Percentiles rank a stretch among this genome's conserved stretches.
Evolutionary conservation across 805 yeast species (phyloP).

Genomic region (Wickerhamomyces queroliae): DNA sequence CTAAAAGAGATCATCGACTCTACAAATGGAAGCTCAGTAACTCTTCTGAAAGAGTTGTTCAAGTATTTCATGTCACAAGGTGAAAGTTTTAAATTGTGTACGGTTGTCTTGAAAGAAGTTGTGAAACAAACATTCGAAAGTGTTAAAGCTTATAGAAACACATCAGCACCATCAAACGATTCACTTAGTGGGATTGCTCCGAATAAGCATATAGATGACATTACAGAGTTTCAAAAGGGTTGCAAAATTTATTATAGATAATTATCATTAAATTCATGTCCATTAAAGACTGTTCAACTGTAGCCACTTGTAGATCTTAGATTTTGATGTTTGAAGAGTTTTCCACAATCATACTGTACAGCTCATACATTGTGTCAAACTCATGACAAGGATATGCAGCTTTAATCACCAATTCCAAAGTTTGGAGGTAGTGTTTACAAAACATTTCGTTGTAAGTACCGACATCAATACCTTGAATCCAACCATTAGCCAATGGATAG

Average conservation of each 20-base stretch:
- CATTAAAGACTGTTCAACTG: background rate
- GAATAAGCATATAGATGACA: slow-evolving; percentile 4
- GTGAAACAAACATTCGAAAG: slow-evolving; percentile 19
- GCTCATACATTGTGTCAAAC: slow-evolving; percentile 27
- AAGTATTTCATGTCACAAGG: slow-evolving; percentile 37
- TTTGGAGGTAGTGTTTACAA: slow-evolving; percentile 43
- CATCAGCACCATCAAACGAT: background rate
- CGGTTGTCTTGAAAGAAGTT: slow-evolving; percentile 29
- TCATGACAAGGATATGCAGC: slow-evolving; percentile 42
- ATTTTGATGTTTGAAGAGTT: slow-evolving; percentile 1
- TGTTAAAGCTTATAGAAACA: slow-evolving; percentile 4
- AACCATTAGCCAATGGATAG: slow-evolving; percentile 47
- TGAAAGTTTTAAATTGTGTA: slow-evolving; percentile 30
- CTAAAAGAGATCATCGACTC: slow-evolving; percentile 31
- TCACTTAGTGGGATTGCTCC: background rate
- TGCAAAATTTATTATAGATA: background rate
- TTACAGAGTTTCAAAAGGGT: background rate
- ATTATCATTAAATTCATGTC: background rate
- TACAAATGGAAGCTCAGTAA: slow-evolving; percentile 31
- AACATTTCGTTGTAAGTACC: slow-evolving; percentile 49
- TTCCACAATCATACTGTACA: slow-evolving; percentile 22
- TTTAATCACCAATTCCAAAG: slow-evolving; percentile 39
- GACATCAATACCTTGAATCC: slow-evolving; percentile 49
- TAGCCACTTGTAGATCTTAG: no score
- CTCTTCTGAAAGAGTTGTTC: slow-evolving; percentile 34